These are phyloP conservation scores for Clarireedia hainanense DNA, from an alignment of 2,329 filamentous ascomycete species.

Conservation along the genomic window DNA sequence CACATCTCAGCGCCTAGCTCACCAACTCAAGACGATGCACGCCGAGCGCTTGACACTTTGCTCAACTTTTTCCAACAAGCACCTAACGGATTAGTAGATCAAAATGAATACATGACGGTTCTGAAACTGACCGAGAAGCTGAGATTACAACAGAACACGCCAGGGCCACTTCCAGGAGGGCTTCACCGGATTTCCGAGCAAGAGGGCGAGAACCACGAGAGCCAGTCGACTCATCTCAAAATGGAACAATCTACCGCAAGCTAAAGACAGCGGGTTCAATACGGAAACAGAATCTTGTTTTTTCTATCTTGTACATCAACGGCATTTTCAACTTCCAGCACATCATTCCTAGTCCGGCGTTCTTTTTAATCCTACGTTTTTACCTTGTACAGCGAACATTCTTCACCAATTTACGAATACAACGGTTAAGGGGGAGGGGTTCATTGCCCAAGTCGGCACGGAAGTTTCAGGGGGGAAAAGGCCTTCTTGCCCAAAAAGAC, in stretches of 20 bases:
- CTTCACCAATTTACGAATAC: no score
- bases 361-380: no score
- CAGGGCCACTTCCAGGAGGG: slow-evolving; percentile 32
- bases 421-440: no score
- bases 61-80: slow-evolving; percentile 72
- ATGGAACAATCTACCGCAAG: slow-evolving; percentile 28
- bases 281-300: background rate
- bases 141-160: slow-evolving; percentile 47
- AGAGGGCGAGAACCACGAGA: slow-evolving; percentile 20
- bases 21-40: slow-evolving; percentile 78
- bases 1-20: slow-evolving; percentile 51
- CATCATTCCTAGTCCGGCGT: no score
- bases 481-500: background rate
- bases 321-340: no score
- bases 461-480: no score
- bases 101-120: slow-evolving; percentile 69
- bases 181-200: slow-evolving; percentile 31
- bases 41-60: slow-evolving; percentile 71
- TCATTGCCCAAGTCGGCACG: no score
- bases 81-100: slow-evolving; percentile 58
- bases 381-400: no score
- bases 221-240: slow-evolving; percentile 15
- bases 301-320: slow-evolving; percentile 1
- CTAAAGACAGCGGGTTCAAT: no score
- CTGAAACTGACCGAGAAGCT: slow-evolving; percentile 82